These are phyloP conservation scores for Melaleuca quinquenervia DNA, from an alignment of 345 rosid species.

Conservation along the genomic window DNA sequence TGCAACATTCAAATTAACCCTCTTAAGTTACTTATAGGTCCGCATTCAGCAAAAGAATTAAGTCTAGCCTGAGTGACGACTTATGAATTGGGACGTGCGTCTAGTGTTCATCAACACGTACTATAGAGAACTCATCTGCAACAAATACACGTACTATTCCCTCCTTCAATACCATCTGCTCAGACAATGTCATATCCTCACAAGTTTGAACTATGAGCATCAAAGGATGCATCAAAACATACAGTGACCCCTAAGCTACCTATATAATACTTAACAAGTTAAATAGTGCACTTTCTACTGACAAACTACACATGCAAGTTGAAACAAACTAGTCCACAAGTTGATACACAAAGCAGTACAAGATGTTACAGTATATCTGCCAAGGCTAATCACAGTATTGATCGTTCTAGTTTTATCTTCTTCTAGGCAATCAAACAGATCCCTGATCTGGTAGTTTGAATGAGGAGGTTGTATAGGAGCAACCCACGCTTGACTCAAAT, in stretches of 20 bases:
- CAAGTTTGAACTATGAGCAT: neutral
- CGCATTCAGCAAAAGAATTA: neutral
- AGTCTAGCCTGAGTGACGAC: neutral
- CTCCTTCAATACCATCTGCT: neutral
- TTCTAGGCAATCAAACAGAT: constrained; percentile 42
- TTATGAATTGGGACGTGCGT: neutral
- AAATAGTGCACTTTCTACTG: neutral
- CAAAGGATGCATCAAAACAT: neutral
- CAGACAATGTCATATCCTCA: neutral
- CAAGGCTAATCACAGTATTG: constrained; percentile 30
- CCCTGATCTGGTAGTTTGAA: constrained; percentile 26
- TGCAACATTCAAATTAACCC: neutral
- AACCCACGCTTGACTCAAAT: constrained; percentile 70
- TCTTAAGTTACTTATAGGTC: neutral
- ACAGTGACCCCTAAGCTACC: neutral
- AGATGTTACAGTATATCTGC: constrained; percentile 5
- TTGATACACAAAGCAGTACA: constrained; percentile 3
- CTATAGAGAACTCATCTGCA: neutral
- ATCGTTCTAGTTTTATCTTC: constrained; percentile 20
- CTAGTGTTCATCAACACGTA: neutral
- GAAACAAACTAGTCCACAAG: neutral
- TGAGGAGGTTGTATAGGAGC: constrained; percentile 39
- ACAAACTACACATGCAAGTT: neutral
- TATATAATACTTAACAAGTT: neutral
- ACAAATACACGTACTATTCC: neutral